phyloP scores from a whole-genome alignment of 495 filamentous ascomycete species.

The Neurospora sp. region DNA sequence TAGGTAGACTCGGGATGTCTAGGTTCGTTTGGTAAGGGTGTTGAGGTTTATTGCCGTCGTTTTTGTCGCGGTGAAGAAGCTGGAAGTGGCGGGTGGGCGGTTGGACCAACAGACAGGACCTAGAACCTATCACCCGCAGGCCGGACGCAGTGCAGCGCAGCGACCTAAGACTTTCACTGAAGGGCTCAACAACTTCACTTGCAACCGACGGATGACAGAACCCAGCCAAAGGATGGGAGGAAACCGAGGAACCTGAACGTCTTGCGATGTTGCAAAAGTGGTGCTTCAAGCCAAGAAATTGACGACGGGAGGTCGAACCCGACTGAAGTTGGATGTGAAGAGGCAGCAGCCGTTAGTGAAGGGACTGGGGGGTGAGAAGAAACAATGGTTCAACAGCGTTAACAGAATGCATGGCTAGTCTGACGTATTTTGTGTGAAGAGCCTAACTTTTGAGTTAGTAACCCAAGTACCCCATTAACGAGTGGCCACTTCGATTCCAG shows the following conservation, averaged over 20 bases:
- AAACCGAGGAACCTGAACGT: background rate
- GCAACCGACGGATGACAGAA: no score
- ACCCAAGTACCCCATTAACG: background rate
- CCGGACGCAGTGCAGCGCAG: background rate
- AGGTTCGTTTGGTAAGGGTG: background rate
- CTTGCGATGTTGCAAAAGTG: background rate
- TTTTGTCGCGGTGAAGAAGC: background rate
- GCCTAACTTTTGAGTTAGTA: background rate
- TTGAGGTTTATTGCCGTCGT: background rate
- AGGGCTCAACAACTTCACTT: background rate
- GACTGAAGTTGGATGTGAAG: background rate
- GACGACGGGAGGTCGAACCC: no score
- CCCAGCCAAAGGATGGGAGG: background rate
- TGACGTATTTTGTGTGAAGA: background rate
- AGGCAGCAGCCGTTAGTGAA: background rate
- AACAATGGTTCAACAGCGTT: background rate
- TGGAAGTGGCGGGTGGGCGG: background rate
- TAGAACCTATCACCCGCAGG: background rate
- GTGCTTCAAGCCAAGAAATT: background rate
- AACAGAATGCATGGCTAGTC: background rate
- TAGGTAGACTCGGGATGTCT: background rate
- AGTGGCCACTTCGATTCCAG: background rate
- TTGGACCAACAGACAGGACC: background rate
- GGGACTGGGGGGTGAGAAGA: background rate
- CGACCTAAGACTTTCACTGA: background rate